Percentiles rank a stretch among this genome's conserved stretches.
phyloP scores from a whole-genome alignment of 768 basidiomycete genomes.

The Rhodotorula babjevae region DNA sequence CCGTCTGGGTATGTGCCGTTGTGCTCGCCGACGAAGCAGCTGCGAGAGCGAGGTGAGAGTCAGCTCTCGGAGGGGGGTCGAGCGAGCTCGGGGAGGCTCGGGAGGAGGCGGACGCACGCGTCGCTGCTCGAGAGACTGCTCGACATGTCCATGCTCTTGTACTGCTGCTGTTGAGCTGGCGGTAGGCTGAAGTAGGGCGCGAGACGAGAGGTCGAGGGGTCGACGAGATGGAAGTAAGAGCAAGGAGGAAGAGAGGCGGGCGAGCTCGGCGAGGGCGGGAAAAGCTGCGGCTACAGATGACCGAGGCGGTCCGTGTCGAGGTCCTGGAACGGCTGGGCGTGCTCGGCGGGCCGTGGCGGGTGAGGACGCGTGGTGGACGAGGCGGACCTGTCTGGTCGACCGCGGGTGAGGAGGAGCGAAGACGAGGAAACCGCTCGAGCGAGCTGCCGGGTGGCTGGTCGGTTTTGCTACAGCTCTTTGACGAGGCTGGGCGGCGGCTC shows the following conservation, averaged over 20 bases:
- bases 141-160: background rate
- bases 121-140: background rate
- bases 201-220: background rate
- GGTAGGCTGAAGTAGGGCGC: background rate
- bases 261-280: background rate
- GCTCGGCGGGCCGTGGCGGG: no score
- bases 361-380: no score
- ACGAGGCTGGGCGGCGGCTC: no score
- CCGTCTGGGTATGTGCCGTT: constrained; percentile 2
- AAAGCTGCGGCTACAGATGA: background rate
- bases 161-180: background rate
- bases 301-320: no score
- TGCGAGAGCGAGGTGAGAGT: background rate
- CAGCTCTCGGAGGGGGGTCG: no score
- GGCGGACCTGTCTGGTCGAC: no score
- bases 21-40: constrained; percentile 7
- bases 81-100: background rate
- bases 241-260: background rate
- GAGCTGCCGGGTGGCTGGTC: no score
- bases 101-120: background rate
- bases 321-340: no score
- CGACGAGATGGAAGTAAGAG: background rate
- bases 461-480: no score
- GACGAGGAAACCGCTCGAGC: no score
- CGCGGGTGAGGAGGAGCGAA: no score